Base-by-base conservation (phyloP, 2,329 filamentous ascomycete genomes). In the Samsoniella hepiali region DNA sequence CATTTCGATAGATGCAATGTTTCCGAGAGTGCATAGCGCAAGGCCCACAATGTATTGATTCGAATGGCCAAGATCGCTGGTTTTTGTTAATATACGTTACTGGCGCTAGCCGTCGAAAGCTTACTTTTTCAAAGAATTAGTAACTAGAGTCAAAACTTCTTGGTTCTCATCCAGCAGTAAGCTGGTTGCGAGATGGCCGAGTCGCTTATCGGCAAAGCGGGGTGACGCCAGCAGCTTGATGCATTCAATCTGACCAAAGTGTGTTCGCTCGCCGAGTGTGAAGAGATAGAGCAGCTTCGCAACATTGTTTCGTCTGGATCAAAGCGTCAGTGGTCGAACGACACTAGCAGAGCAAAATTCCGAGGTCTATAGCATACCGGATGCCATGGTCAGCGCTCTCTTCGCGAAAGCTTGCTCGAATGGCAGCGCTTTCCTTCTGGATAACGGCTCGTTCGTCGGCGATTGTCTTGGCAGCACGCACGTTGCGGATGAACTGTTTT, bases 401-500 rank as follows among this genome's bases (percentile, higher is more conserved):
- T 78, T 99, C 95, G 73, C 95, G 88, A 77, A 99, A 99, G 80
- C 94, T 98, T 70, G 95, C 93, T 78, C 95, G 87, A 74, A 99
- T 99, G 55, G 94, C 91, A 64, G 95, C 95, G 79, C 95, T 99
- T 81, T 99, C 95, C 79, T 99, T 99, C 74, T 98, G 95, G 67
- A 99, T 96, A 63, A 99, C 95, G 59, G 95, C 94, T 74, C 95
- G 88, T 82, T 99, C 95, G 79, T 99, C 95, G 76, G 96, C 96
- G 75, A 99, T 97, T 42, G 95, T 99, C 82, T 99, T 99, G 65
- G 95, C 93, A 66, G 95, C 94, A 76, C 95, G 92, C 75, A 99
- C 95, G 80, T 97, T 98, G 76, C 95, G 93, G 79, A 99, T 99
- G 81, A 99, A 99, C 81, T 98, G 95, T 82, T 99, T 99, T 77